These are phyloP conservation scores for Quercus tomentella DNA, from an alignment of 331 rosid species.

Conservation along the genomic window DNA sequence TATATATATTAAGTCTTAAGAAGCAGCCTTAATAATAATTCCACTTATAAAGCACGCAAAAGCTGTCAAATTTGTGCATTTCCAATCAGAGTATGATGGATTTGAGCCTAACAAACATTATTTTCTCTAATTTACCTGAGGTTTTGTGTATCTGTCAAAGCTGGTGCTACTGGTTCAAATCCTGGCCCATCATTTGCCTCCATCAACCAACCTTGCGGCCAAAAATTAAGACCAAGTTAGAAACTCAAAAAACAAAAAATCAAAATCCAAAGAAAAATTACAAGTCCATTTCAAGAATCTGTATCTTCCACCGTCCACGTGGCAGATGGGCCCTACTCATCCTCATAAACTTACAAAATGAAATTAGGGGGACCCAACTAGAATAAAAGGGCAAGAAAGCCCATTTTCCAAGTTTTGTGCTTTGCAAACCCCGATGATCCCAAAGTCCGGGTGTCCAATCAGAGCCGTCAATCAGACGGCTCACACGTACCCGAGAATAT, in stretches of 20 bases:
- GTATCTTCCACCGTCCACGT: conserved; percentile 32
- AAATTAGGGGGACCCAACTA: conserved; percentile 3
- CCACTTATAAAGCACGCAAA: too few relatives aligned
- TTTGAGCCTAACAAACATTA: neutral
- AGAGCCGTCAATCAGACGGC: conserved; percentile 30
- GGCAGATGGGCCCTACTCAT: conserved; percentile 9
- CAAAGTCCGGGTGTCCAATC: conserved; percentile 16
- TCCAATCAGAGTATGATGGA: too few relatives aligned
- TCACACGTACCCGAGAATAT: neutral
- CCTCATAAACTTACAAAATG: neutral
- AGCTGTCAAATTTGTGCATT: too few relatives aligned
- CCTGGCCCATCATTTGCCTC: conserved; percentile 20
- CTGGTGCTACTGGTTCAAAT: conserved; percentile 17
- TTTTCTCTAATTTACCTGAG: conserved; percentile 39
- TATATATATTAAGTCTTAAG: too few relatives aligned
- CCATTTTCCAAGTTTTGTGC: neutral
- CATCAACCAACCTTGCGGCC: conserved; percentile 41
- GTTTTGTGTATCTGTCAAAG: conserved; percentile 14
- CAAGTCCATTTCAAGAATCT: neutral
- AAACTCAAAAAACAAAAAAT: neutral
- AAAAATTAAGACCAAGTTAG: conserved; percentile 24
- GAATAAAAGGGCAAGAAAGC: neutral
- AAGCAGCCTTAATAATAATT: too few relatives aligned
- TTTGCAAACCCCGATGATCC: neutral
- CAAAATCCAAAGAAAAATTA: neutral